Percentiles rank a stretch among this genome's conserved stretches.
phyloP scores from a whole-genome alignment of 1,284 basidiomycete species.

The Puccinia coronata region DNA sequence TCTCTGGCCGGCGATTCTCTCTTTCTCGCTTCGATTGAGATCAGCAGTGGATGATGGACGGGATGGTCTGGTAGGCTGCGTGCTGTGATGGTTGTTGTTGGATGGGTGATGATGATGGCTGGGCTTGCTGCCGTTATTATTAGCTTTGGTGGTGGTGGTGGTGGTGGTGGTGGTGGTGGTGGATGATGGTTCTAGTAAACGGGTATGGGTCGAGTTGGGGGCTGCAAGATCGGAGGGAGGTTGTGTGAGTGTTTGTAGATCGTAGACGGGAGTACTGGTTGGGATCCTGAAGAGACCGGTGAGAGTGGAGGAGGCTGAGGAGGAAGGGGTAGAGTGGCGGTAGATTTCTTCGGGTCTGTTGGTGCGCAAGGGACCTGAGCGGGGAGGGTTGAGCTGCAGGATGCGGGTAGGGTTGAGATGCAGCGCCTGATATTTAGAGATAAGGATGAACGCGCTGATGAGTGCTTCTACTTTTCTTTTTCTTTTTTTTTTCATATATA shows the following conservation, averaged over 20 bases:
- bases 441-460: too few relatives aligned
- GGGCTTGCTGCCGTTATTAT: not conserved
- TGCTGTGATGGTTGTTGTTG: not conserved
- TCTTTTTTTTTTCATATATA: too few relatives aligned
- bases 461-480: too few relatives aligned
- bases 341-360: constrained; percentile 48
- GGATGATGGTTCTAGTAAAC: not conserved
- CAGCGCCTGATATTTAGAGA: too few relatives aligned
- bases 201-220: not conserved
- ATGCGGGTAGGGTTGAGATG: constrained; percentile 33
- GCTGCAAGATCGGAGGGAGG: not conserved
- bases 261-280: constrained; percentile 21
- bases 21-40: constrained; percentile 24
- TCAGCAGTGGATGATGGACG: not conserved
- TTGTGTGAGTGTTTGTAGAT: constrained; percentile 13
- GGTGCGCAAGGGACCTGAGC: constrained; percentile 20
- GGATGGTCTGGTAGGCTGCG: not conserved
- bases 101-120: not conserved
- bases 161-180: too few relatives aligned
- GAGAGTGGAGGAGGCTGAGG: constrained; percentile 6
- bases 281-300: constrained; percentile 39
- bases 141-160: not conserved
- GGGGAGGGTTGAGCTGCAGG: constrained; percentile 35
- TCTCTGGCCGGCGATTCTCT: constrained; percentile 38
- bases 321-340: constrained; percentile 18